Evolutionary conservation across 768 basidiomycete species (phyloP), one percentile per base, ranked within the genome.

Genomic region (Cystobasidium ongulense): DNA sequence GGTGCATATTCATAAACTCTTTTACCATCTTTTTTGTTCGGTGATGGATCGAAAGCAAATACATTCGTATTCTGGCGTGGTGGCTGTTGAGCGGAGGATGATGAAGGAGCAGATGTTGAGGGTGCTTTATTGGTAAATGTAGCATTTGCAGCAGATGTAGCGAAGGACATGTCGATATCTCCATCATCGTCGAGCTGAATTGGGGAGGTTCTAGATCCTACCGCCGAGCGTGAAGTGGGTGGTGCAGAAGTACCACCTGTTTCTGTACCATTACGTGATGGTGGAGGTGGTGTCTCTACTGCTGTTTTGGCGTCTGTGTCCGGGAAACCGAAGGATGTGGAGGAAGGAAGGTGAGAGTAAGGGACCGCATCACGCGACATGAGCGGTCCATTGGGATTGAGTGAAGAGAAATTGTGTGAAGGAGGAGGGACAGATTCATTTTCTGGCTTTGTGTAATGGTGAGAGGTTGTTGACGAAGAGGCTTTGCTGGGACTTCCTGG

Each of bases 311-410:
- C 4, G 4, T 50, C 10, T 11, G n/a, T n/a, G 21, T 59, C 25
- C 8, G 57, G 29, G 23, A 31, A 27, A 2, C 3, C 57, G 5
- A 21, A 29, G 11, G 57, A 10, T 53, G 65, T 50, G 2, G 65
- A 67, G 8, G 65, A 67, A 18, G 65, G 65, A 31, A 67, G 65
- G 31, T 67, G 65, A 3, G 65, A 67, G 27, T 67, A 67, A 8
- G 46, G 27, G 5, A 67, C 65, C 21, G 65, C 65, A 31, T 67
- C 65, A 4, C 46, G 8, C 4, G 65, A 67, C 43, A 67, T 52
- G 18, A 67, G 65, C 5, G 65, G 65, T 8, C 65, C 65, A 11
- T 67, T 67, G 10, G 65, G 39, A 67, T 67, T 67, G 46, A 50
- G 46, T 50, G 46, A 50, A 21, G 46, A 50, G 46, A 50, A 50